These are phyloP conservation scores for Kurtzmaniella quercitrusa DNA, from an alignment of 1,139 yeast genomes.

Conservation along the genomic window DNA sequence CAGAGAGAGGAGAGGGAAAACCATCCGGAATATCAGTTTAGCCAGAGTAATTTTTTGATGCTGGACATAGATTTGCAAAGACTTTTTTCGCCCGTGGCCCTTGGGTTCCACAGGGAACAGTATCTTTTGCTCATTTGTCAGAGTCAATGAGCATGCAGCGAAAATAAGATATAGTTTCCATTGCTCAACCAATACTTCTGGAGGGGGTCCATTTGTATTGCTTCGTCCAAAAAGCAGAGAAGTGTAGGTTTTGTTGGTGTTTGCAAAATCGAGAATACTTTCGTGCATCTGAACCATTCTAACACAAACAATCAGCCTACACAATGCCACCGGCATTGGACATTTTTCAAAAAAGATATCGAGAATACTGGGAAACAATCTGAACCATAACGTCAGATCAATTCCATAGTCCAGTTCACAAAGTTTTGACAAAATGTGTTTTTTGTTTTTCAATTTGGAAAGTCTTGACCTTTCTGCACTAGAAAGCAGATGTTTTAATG, in stretches of 20 bases:
- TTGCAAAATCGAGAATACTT: slow-evolving; percentile 60
- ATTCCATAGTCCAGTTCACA: slow-evolving; percentile 94
- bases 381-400: slow-evolving; percentile 92
- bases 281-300: slow-evolving; percentile 89
- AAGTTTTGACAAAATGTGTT: slow-evolving; percentile 62
- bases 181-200: slow-evolving; percentile 76
- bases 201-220: slow-evolving; percentile 34
- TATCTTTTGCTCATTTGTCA: slow-evolving; percentile 79
- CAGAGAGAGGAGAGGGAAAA: slow-evolving; percentile 72
- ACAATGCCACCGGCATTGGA: slow-evolving; percentile 91
- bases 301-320: slow-evolving; percentile 89
- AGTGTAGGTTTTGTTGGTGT: slow-evolving; percentile 40
- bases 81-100: slow-evolving; percentile 60
- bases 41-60: slow-evolving; percentile 94
- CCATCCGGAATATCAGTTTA: slow-evolving; percentile 82
- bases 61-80: slow-evolving; percentile 75
- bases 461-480: slow-evolving; percentile 77
- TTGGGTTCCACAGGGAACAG: slow-evolving; percentile 57
- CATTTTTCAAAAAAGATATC: slow-evolving; percentile 72
- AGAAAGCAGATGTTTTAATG: slow-evolving; percentile 61
- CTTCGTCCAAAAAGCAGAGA: slow-evolving; percentile 35
- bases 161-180: slow-evolving; percentile 87
- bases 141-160: slow-evolving; percentile 87
- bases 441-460: slow-evolving; percentile 56
- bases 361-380: slow-evolving; percentile 75